A percentile compares a stretch with the other conserved stretches of the same genome.
These are phyloP conservation scores for Macrocybe gigantea DNA, from an alignment of 768 basidiomycete genomes.

Conservation along the genomic window DNA sequence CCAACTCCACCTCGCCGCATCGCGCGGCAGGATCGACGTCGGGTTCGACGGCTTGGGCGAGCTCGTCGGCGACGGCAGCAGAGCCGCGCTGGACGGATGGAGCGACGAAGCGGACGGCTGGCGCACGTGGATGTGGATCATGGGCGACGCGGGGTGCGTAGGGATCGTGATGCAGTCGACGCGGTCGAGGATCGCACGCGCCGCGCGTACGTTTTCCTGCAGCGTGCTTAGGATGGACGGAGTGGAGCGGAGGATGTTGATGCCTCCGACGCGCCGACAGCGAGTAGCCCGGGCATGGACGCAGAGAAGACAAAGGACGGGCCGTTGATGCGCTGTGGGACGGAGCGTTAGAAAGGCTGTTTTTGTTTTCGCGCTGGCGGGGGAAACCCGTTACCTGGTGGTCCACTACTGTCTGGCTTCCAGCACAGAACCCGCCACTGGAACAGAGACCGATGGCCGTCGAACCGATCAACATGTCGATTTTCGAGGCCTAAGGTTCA, in stretches of 20 bases:
- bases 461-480: slow-evolving; percentile 95
- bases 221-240: slow-evolving; percentile 73
- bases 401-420: slow-evolving; percentile 72
- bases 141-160: slow-evolving; percentile 79
- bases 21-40: slow-evolving; percentile 37
- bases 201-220: slow-evolving; percentile 73
- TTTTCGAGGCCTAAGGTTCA: slow-evolving; percentile 63
- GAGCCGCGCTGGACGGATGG: slow-evolving; percentile 18
- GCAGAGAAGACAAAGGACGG: slow-evolving; percentile 96
- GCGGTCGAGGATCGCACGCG: slow-evolving; percentile 78
- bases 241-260: slow-evolving; percentile 69
- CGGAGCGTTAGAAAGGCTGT: background rate
- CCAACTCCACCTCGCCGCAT: slow-evolving; percentile 43
- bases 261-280: slow-evolving; percentile 82
- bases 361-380: background rate
- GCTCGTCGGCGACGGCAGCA: slow-evolving; percentile 16
- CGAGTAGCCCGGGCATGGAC: slow-evolving; percentile 84
- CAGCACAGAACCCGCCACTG: slow-evolving; percentile 93
- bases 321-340: slow-evolving; percentile 82
- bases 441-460: slow-evolving; percentile 80
- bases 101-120: slow-evolving; percentile 18
- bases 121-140: slow-evolving; percentile 79
- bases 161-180: slow-evolving; percentile 79
- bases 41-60: slow-evolving; percentile 40
- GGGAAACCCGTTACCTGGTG: slow-evolving; percentile 60